Base-by-base conservation (phyloP, 257 asterid species). In the Petunia secreta region DNA sequence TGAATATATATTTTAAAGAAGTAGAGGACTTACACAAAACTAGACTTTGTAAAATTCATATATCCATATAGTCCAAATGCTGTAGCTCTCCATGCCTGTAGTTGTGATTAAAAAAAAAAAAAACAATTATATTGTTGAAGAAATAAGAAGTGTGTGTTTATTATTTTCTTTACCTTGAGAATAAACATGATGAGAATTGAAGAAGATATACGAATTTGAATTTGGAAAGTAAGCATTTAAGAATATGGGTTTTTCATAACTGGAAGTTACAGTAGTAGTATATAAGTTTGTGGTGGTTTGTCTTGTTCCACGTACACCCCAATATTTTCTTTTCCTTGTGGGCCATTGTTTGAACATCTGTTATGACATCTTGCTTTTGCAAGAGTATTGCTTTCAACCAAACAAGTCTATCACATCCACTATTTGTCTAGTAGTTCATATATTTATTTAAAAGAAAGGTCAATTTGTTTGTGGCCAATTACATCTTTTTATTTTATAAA, bases 41-140 rank as follows among this genome's bases (percentile, higher is more conserved):
- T 97, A 59, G 93, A 84, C 85, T 91, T 92, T 79, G 97, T 92
- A 90, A 94, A 94, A 86, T 92, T 89, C 85, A 88, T 82, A 91
- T 87, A 92, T 37, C 98, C 98, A 82, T 86, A 91, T 4, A 90
- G 5, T 84, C 97, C 97, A 90, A 92, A 94, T 53, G 91, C 83
- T 8, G 89, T 62, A 79, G 94, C 43, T 81, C 97, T 87, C 98
- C 95, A 92, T 66, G 96, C 73, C 98, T 91, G 92, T 25, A 76
- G 65, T 38, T 82, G 73, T 67, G 73, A 50, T 0, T 8, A 75
- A 16, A 52, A 0, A 14, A 8, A 71, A 43, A 46, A 77, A 37
- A 8, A 5, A 15, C 1, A 67, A 75, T 25, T 25, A 52, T 58
- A 39, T 16, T 44, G 40, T 13, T 40, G 36, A 59, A 39, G 57